phyloP scores from a whole-genome alignment of 306 rosid genomes.

The Rosa multiflora region DNA sequence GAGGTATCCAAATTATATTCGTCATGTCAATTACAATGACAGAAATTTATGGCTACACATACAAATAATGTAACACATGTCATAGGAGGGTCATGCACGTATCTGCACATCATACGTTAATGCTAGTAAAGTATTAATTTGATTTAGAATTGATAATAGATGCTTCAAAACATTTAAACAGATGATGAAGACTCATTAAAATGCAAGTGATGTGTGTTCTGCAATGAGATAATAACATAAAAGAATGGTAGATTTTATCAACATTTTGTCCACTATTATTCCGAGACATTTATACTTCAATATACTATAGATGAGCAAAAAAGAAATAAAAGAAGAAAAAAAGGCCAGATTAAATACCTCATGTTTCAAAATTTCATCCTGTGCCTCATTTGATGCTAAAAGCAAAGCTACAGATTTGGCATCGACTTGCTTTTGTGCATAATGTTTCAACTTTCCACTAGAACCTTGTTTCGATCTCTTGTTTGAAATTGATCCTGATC shows the following conservation, averaged over 20 bases:
- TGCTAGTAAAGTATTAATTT: background rate
- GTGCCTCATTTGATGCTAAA: constrained; percentile 69
- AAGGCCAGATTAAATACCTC: constrained; percentile 53
- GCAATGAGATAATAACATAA: background rate
- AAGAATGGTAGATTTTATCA: background rate
- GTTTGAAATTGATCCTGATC: constrained; percentile 51
- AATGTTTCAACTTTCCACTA: constrained; percentile 62
- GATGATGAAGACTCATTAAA: background rate
- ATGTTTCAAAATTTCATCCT: constrained; percentile 62
- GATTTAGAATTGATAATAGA: background rate
- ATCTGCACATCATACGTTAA: background rate
- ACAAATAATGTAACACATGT: background rate
- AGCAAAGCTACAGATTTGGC: constrained; percentile 63
- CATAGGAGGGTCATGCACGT: background rate
- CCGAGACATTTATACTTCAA: background rate
- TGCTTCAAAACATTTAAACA: background rate
- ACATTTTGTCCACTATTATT: background rate
- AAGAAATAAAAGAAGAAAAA: background rate
- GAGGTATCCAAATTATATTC: background rate
- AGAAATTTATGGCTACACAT: background rate
- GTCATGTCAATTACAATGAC: background rate
- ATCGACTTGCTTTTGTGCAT: constrained; percentile 57
- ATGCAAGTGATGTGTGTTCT: background rate
- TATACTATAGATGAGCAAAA: background rate
- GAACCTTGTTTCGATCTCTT: constrained; percentile 57